phyloP scores from a whole-genome alignment of 805 yeast genomes.

The Candida anglica region DNA sequence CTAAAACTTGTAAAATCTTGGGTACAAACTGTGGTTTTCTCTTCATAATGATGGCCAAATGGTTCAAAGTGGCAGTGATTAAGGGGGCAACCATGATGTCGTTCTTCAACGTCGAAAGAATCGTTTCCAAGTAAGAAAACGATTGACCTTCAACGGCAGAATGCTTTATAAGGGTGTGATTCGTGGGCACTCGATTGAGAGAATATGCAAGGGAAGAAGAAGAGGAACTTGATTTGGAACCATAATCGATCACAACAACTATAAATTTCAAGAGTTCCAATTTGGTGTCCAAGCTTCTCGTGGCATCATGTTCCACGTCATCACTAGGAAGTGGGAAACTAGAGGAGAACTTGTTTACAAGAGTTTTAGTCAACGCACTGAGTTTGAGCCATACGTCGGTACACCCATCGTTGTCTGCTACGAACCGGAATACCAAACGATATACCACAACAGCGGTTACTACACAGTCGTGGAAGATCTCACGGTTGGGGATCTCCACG shows the following conservation, averaged over 20 bases:
- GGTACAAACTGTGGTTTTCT: slow-evolving; percentile 59
- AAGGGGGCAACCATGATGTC: slow-evolving; percentile 52
- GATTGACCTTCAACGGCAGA: slow-evolving; percentile 63
- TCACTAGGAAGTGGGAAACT: slow-evolving; percentile 50
- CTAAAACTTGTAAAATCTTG: slow-evolving; percentile 54
- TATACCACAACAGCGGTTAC: slow-evolving; percentile 39
- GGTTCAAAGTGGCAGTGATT: slow-evolving; percentile 66
- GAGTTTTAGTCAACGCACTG: slow-evolving; percentile 49
- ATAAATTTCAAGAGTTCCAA: slow-evolving; percentile 74
- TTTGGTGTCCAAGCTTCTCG: slow-evolving; percentile 54
- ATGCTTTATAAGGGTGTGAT: slow-evolving; percentile 63
- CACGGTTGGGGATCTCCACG: slow-evolving; percentile 23
- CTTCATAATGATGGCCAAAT: slow-evolving; percentile 58
- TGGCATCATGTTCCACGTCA: slow-evolving; percentile 44
- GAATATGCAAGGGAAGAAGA: slow-evolving; percentile 33
- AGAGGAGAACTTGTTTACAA: slow-evolving; percentile 61
- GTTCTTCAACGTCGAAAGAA: slow-evolving; percentile 53
- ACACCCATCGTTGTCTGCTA: slow-evolving; percentile 45
- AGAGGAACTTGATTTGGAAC: slow-evolving; percentile 7
- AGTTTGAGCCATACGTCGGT: slow-evolving; percentile 53
- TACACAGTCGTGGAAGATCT: slow-evolving; percentile 26
- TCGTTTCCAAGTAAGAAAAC: slow-evolving; percentile 58
- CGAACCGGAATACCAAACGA: slow-evolving; percentile 41
- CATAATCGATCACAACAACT: slow-evolving; percentile 39
- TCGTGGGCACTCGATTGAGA: slow-evolving; percentile 44